Conservation (phyloP, 2,329 filamentous ascomycete species). For the Arthrobotrys pseudoclavata region DNA sequence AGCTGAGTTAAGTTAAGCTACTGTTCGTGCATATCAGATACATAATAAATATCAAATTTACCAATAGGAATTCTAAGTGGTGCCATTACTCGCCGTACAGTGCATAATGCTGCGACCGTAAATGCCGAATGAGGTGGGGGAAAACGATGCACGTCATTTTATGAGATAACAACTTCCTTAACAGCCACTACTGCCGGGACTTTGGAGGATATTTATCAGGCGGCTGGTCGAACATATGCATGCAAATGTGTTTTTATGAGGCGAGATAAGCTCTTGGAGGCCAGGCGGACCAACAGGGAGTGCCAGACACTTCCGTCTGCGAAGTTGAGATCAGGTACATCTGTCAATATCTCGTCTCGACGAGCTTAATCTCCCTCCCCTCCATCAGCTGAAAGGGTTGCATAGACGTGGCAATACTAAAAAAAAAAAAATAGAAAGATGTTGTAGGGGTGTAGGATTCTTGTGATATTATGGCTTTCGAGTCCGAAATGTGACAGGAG, state of each 20-base stretch:
- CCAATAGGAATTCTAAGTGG: constrained; percentile 20
- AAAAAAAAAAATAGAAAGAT: neutral
- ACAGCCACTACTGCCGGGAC: constrained; percentile 1
- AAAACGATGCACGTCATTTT: constrained; percentile 28
- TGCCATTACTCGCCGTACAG: constrained; percentile 30
- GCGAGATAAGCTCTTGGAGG: constrained; percentile 23
- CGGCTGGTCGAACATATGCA: constrained; percentile 19
- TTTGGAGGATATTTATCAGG: constrained; percentile 8
- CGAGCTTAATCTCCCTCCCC: constrained; percentile 14
- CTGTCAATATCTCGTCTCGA: constrained; percentile 5
- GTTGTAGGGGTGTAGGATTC: constrained; percentile 22
- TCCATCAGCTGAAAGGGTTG: neutral
- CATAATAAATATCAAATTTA: constrained; percentile 28
- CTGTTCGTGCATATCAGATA: constrained; percentile 18
- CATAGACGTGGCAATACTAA: constrained; percentile 11
- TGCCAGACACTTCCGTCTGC: neutral
- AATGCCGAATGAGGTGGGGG: constrained; percentile 30
- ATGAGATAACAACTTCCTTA: constrained; percentile 24
- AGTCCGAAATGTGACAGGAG: neutral
- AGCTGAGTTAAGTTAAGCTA: constrained; percentile 10
- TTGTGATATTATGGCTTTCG: neutral
- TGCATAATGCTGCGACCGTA: constrained; percentile 25
- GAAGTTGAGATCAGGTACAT: constrained; percentile 20
- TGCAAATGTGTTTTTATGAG: constrained; percentile 10
- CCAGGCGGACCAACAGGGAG: constrained; percentile 18